Percentiles rank a stretch among this genome's conserved stretches.
phyloP scores from a whole-genome alignment of 2,329 filamentous ascomycete genomes.

The Helotiales sp. region DNA sequence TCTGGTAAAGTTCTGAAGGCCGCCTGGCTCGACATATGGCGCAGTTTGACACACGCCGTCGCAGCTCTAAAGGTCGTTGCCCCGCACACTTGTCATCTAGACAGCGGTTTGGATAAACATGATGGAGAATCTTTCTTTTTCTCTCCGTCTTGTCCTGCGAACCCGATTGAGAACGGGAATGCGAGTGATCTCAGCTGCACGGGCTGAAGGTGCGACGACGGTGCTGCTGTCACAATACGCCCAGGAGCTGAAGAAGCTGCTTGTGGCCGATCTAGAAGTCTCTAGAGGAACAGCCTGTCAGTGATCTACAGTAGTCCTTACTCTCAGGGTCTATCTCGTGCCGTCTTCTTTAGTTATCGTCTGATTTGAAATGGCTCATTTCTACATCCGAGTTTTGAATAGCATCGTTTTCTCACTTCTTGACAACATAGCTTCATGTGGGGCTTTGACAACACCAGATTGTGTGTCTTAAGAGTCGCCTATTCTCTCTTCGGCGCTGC shows the following conservation, averaged over 20 bases:
- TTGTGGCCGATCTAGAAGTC: neutral
- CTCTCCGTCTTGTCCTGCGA: neutral
- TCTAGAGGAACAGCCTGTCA: neutral
- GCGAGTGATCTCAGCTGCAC: no score
- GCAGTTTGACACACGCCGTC: slow-evolving; percentile 7
- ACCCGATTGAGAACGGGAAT: no score
- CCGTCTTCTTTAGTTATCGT: neutral
- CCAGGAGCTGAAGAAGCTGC: no score
- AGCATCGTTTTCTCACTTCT: neutral
- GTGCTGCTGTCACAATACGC: neutral
- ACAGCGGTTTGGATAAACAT: neutral
- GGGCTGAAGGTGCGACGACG: neutral
- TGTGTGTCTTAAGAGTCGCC: neutral
- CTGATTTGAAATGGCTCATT: neutral
- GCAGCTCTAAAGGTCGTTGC: neutral
- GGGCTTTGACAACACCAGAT: neutral
- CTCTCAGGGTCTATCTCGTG: neutral
- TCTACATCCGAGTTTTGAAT: neutral
- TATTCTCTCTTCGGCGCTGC: neutral
- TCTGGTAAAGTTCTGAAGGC: neutral
- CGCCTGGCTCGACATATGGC: neutral
- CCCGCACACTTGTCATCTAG: neutral
- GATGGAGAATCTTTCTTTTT: neutral
- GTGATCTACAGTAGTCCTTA: neutral
- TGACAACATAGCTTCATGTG: neutral